Evolutionary conservation across 2,329 filamentous ascomycete genomes (phyloP).

Genomic region (Paraconiothyrium sp.): DNA sequence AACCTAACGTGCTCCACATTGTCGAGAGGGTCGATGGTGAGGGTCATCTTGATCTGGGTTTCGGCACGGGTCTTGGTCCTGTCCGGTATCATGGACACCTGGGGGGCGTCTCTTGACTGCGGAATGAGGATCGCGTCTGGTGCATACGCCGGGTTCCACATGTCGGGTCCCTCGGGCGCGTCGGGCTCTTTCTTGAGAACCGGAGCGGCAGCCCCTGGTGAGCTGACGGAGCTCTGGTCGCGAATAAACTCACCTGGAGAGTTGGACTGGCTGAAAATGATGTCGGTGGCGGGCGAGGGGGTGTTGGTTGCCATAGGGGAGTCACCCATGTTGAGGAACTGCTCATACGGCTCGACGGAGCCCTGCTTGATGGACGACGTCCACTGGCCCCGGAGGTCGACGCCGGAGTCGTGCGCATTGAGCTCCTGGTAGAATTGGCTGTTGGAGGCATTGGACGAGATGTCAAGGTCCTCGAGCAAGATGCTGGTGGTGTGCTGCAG

Average conservation of each 20-base stretch:
- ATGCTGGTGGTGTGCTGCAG: slow-evolving; percentile 15
- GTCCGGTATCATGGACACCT: slow-evolving; percentile 37
- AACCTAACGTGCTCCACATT: slow-evolving; percentile 82
- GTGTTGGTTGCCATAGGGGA: slow-evolving; percentile 40
- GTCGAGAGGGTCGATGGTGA: slow-evolving; percentile 80
- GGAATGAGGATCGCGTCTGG: slow-evolving; percentile 11
- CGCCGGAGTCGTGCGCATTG: slow-evolving; percentile 23
- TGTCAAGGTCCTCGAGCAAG: slow-evolving; percentile 2
- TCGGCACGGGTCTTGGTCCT: slow-evolving; percentile 86
- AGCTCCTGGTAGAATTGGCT: slow-evolving; percentile 12
- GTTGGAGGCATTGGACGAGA: not conserved
- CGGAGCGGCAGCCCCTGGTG: slow-evolving; percentile 39
- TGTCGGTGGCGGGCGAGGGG: slow-evolving; percentile 35
- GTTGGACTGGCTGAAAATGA: slow-evolving; percentile 45
- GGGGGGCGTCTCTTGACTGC: slow-evolving; percentile 1
- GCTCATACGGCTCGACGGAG: slow-evolving; percentile 16
- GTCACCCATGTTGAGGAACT: slow-evolving; percentile 30
- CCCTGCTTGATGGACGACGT: slow-evolving; percentile 16
- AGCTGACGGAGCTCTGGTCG: slow-evolving; percentile 43
- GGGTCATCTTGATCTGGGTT: slow-evolving; percentile 90
- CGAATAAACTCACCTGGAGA: slow-evolving; percentile 42
- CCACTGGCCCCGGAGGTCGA: slow-evolving; percentile 22
- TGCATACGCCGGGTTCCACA: slow-evolving; percentile 16
- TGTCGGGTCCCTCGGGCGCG: slow-evolving; percentile 18
- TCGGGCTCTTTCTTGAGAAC: slow-evolving; percentile 23